Evolutionary conservation across 345 rosid species (phyloP).

Genomic region (Lagerstroemia speciosa): DNA sequence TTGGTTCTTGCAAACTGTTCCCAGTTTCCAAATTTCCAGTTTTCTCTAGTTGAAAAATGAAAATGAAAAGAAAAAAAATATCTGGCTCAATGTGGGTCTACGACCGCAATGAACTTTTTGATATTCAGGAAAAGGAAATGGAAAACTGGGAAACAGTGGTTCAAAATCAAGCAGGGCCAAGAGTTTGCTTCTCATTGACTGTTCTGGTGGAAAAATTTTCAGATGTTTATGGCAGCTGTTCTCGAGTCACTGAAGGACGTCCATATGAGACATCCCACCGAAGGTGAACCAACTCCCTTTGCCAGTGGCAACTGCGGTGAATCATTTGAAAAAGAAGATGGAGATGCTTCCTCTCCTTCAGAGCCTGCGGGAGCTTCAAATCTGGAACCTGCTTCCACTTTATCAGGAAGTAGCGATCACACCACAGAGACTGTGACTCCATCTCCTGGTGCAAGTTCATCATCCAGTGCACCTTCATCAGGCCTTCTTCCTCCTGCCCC

Average conservation of each 20-base stretch:
- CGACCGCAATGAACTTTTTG: too few species aligned
- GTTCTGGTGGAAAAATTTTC: slow-evolving; percentile 6
- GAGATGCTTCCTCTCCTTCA: slow-evolving; percentile 2
- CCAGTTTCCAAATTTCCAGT: too few species aligned
- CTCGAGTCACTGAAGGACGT: slow-evolving; percentile 34
- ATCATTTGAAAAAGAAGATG: slow-evolving; percentile 6
- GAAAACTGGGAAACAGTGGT: not conserved
- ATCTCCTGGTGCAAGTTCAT: not conserved
- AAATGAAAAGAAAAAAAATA: too few species aligned
- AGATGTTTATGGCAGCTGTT: slow-evolving; percentile 44
- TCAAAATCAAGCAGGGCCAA: not conserved
- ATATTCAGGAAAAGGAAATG: too few species aligned
- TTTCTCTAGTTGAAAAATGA: too few species aligned
- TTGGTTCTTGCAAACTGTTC: not conserved
- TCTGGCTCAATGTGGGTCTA: too few species aligned
- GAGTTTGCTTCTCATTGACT: not conserved
- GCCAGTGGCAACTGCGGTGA: slow-evolving; percentile 5
- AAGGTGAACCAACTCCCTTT: slow-evolving; percentile 3
- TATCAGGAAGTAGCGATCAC: not conserved
- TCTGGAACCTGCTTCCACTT: slow-evolving; percentile 4
- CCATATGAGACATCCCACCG: slow-evolving; percentile 15
- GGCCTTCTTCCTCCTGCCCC: slow-evolving; percentile 1
- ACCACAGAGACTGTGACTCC: not conserved
- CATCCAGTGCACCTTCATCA: not conserved
- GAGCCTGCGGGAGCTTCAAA: slow-evolving; percentile 5